These are phyloP conservation scores for Aspergillus sp. DNA, from an alignment of 2,329 filamentous ascomycete genomes.

Conservation along the genomic window DNA sequence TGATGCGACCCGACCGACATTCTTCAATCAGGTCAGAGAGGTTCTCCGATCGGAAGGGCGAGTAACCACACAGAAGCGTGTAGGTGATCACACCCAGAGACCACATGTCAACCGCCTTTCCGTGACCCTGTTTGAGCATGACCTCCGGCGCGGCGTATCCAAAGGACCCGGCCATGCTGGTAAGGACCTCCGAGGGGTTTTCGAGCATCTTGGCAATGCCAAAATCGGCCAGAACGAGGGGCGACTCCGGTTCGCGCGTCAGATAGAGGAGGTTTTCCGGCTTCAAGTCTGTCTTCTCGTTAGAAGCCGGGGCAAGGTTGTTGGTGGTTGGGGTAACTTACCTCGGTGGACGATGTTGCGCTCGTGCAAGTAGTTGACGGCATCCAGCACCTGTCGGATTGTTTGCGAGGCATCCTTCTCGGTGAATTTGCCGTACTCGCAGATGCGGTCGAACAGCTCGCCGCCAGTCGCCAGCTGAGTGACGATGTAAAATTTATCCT, in stretches of 20 bases:
- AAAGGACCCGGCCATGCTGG: constrained; percentile 97
- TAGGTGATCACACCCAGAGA: constrained; percentile 98
- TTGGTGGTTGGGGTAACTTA: constrained; percentile 37
- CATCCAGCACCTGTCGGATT: constrained; percentile 88
- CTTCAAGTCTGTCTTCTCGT: constrained; percentile 71
- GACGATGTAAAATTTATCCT: constrained; percentile 99
- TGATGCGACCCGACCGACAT: constrained; percentile 76
- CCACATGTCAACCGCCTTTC: constrained; percentile 99
- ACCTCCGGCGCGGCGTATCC: constrained; percentile 97
- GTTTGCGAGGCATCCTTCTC: constrained; percentile 97
- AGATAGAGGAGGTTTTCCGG: constrained; percentile 97
- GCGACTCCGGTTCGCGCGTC: constrained; percentile 71
- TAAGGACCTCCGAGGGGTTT: constrained; percentile 84
- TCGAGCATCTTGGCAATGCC: constrained; percentile 98
- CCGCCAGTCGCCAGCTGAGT: constrained; percentile 94
- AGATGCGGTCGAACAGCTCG: constrained; percentile 96
- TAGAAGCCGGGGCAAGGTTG: background rate
- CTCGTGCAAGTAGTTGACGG: constrained; percentile 89
- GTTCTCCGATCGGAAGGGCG: constrained; percentile 94
- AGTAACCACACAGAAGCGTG: constrained; percentile 96
- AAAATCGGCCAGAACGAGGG: constrained; percentile 92
- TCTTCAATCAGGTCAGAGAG: constrained; percentile 91
- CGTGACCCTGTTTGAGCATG: constrained; percentile 96
- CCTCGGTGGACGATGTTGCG: constrained; percentile 96
- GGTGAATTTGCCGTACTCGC: constrained; percentile 95